Evolutionary conservation across 1,284 basidiomycete genomes (phyloP), one percentile per base, ranked within the genome.

Genomic region (Paramarasmius palmivorus): DNA sequence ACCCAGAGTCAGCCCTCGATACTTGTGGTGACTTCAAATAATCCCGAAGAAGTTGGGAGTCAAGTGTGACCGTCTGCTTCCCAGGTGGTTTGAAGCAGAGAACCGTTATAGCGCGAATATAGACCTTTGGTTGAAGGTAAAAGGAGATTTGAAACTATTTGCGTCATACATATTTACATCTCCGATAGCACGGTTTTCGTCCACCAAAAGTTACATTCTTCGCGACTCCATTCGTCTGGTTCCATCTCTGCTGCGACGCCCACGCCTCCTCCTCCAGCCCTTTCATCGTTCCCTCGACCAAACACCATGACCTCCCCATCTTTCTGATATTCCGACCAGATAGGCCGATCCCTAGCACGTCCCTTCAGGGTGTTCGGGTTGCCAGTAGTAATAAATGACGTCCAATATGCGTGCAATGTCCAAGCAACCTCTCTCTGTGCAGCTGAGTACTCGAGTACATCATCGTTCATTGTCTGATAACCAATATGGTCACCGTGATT

Each of bases 121-220:
- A n/a, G n/a, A n/a, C n/a, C n/a, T n/a, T n/a, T n/a, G n/a, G n/a
- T n/a, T n/a, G n/a, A 32, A 6, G 29, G 29, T 6, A 12, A 32
- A 12, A 32, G 12, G 29, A 32, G 29, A 12, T 12, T 32, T 32
- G 29, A 6, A 6, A 12, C 12, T 32, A 12, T 44, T 14, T 20
- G 23, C 14, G 41, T 32, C 29, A 32, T 32, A 32, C 6, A 12
- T 32, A 32, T 32, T 29, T 29, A 46, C 44, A 29, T 25, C 19
- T 46, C 44, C 12, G 44, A 46, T 32, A 46, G n/a, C 15, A 17
- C 44, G 6, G 32, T 32, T 17, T 46, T 46, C n/a, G 2, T n/a
- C 44, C 44, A 46, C 44, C 44, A 46, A 29, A 46, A 46, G 22
- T 23, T 9, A 46, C 44, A 46, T 29, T 46, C 44, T n/a, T 25